Base-by-base conservation (phyloP, 805 yeast genomes). In the Ogataea trehaloabstinens region DNA sequence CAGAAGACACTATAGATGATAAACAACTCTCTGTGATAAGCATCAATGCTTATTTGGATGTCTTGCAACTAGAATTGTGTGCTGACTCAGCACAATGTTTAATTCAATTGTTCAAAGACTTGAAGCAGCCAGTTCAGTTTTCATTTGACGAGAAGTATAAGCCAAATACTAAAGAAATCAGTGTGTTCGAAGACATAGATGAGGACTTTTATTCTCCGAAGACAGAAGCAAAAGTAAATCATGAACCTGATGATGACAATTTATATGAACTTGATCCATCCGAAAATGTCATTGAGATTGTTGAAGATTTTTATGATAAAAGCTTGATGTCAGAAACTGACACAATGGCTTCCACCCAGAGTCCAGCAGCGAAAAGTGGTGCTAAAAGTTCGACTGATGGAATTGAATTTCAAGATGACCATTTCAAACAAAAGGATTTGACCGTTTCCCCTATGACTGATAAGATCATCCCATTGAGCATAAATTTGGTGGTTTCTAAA, bases 31-130 rank as follows among this genome's bases (percentile, higher is more conserved):
- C 74, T 0, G 30, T 62, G 1, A 38, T 74, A 2, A 76, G 71
- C 34, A 31, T 80, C 21, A 73, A 72, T 33, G 52, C 80, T 7
- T 70, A 69, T 36, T 46, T 76, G 5, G 85, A 78, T 40, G 63
- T 64, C 13, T 56, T 73, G 12, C 67, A 63, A 16, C 32, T 82
- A 1, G 80, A 78, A 19, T 41, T 82, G 3, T 89, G 96, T 64
- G 91, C 96, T 1, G 98, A 90, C 56, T 87, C 96, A 0, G 71
- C 80, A 0, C 83, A 86, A 51, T 76, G 91, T 10, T 59, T 90
- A 29, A 44, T 78, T 2, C 95, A 84, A 45, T 52, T 85, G 6
- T 46, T 82, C 7, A 80, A 76, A 42, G 95, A 88, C 52, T 65
- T 90, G 50, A 85, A 84, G 49, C 77, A 76, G 11, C 89, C 90